A percentile compares a stretch with the other conserved stretches of the same genome.
Conservation (phyloP, 768 basidiomycete genomes). For the Termitomyces sp. region DNA sequence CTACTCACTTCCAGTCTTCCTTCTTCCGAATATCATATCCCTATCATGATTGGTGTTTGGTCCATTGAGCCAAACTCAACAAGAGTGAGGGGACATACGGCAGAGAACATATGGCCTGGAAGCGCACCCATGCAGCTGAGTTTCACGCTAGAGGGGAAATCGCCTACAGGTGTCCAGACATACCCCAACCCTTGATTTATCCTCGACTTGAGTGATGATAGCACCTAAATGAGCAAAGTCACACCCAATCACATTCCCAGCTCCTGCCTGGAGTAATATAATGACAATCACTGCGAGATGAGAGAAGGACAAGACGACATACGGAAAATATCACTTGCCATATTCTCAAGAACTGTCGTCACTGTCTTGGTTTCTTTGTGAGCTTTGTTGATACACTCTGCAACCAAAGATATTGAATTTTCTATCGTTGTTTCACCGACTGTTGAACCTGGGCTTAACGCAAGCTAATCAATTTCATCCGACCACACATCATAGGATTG, state of each 20-base stretch:
- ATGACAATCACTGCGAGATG: background rate
- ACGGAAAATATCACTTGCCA: conserved; percentile 40
- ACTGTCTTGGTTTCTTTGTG: conserved; percentile 56
- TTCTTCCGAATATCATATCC: conserved; percentile 79
- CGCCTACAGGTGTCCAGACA: conserved; percentile 79
- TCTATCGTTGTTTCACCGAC: conserved; percentile 61
- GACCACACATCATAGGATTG: background rate
- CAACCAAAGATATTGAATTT: conserved; percentile 59
- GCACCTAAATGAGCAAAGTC: conserved; percentile 59
- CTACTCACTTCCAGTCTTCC: conserved; percentile 64
- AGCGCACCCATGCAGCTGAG: background rate
- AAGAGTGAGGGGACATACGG: conserved; percentile 35
- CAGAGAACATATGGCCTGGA: conserved; percentile 73
- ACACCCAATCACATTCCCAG: conserved; percentile 74
- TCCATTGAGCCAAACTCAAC: background rate
- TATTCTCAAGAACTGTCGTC: conserved; percentile 74
- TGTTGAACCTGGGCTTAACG: conserved; percentile 68
- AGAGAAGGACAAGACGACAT: background rate
- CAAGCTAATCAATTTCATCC: background rate
- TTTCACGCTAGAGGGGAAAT: background rate
- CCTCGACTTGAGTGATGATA: conserved; percentile 66
- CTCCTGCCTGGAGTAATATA: conserved; percentile 52
- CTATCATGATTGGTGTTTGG: conserved; percentile 23
- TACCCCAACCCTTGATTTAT: conserved; percentile 73
- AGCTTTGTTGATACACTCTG: conserved; percentile 68